Percentiles rank a stretch among this genome's conserved stretches.
These are phyloP conservation scores for Solanum hybrid DNA, from an alignment of 305 asterid genomes.

Conservation along the genomic window DNA sequence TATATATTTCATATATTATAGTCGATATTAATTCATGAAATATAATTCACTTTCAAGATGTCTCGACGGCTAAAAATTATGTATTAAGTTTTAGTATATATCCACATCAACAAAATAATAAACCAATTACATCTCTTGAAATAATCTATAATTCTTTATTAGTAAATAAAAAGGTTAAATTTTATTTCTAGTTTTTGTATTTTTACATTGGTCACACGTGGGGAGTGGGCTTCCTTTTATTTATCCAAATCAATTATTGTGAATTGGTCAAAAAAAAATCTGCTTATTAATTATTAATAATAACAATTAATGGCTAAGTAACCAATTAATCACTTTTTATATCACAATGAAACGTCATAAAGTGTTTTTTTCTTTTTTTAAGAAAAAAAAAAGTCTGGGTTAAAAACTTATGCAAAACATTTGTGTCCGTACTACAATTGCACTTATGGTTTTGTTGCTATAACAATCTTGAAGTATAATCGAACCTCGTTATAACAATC, in stretches of 20 bases:
- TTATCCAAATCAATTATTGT: background rate
- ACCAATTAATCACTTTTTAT: background rate
- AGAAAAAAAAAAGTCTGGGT: too few relatives aligned
- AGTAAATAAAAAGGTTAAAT: background rate
- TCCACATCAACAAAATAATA: background rate
- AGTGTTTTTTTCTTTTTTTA: too few relatives aligned
- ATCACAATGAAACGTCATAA: background rate
- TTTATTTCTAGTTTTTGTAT: background rate
- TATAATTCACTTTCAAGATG: background rate
- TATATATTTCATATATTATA: background rate
- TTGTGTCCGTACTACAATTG: background rate
- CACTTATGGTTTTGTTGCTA: background rate
- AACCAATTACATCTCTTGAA: background rate
- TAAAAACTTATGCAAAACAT: background rate
- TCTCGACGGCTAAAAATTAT: background rate
- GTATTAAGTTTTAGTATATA: background rate
- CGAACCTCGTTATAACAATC: too few relatives aligned
- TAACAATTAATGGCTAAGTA: background rate
- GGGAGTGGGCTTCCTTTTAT: background rate
- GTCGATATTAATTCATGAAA: background rate
- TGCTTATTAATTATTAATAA: background rate
- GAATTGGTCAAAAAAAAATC: background rate
- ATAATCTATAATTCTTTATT: background rate
- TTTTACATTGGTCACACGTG: background rate
- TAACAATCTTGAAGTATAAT: too few relatives aligned